Base-by-base conservation (phyloP, 805 yeast species). In the Kuraishia hungarica region DNA sequence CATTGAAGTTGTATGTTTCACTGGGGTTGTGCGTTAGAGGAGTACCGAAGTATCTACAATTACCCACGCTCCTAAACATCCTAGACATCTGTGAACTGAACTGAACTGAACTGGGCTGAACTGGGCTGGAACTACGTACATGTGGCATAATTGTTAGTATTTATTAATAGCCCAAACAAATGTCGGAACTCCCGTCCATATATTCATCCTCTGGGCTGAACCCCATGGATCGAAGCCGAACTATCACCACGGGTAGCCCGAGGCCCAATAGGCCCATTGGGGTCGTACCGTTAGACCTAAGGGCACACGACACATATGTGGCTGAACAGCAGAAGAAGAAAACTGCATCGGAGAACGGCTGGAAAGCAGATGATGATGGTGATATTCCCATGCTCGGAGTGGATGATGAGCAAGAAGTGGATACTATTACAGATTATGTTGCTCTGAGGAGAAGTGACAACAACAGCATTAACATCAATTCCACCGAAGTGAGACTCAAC, bases 361-460 rank as follows among this genome's bases (percentile, higher is more conserved):
- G 43, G 43, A 22, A 8, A 2, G 46, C 35, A 15, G 53, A 52
- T 35, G 24, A 26, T 23, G 60, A 55, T 19, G 53, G 20, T 4
- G 61, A 58, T 55, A 24, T 56, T 2, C 60, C 56, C 11, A 58
- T 61, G 62, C 19, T 53, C 11, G 67, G 61, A 24, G 59, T 61
- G 22, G 54, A 53, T 23, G 57, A 55, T 55, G 54, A 57, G 48
- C 49, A 52, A 7, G 61, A 60, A 47, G 56, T 57, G 26, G 57
- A 57, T 28, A 49, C 54, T 19, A 61, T 64, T 23, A 59, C 64
- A 20, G 50, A 51, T 20, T 56, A 43, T 43, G 46, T 58, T 24
- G 39, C 57, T 10, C 39, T 50, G 8, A 53, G 52, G 39, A 39
- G 61, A 21, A 2, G 26, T 43, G 26, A 26, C 11, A 52, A 28